Conservation (phyloP, 2,329 filamentous ascomycete genomes). For the Verticillium zaregamsianum region DNA sequence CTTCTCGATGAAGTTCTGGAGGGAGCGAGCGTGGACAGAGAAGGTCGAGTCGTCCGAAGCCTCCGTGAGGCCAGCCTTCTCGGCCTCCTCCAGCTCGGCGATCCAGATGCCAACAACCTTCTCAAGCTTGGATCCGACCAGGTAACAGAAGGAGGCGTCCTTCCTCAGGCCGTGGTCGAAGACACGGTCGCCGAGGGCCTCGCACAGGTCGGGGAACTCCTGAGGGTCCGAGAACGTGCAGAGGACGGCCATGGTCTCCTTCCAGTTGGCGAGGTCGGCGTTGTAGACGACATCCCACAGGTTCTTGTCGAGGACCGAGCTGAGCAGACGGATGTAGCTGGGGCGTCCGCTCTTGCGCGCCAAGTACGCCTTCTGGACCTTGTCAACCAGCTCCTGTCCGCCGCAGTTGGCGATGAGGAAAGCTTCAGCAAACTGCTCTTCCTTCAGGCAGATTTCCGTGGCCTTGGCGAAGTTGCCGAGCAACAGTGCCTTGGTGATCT, state of each 20-base stretch:
- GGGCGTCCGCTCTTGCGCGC: constrained; percentile 76
- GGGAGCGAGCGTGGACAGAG: constrained; percentile 80
- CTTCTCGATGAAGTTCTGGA: constrained; percentile 97
- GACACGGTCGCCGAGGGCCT: constrained; percentile 88
- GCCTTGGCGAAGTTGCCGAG: constrained; percentile 88
- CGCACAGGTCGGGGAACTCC: constrained; percentile 92
- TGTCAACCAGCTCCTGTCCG: constrained; percentile 87
- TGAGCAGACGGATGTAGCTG: constrained; percentile 86
- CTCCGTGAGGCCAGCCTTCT: constrained; percentile 69
- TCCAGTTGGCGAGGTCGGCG: constrained; percentile 89
- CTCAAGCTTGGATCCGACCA: constrained; percentile 93
- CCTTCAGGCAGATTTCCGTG: constrained; percentile 80
- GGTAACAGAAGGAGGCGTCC: constrained; percentile 93
- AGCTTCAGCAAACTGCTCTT: constrained; percentile 88
- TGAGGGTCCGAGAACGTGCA: constrained; percentile 91
- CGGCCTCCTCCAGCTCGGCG: constrained; percentile 78
- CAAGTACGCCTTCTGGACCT: constrained; percentile 88
- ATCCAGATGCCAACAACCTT: constrained; percentile 97
- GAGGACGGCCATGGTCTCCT: constrained; percentile 90
- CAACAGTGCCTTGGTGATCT: constrained; percentile 83
- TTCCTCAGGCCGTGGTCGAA: constrained; percentile 74
- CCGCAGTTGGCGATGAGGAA: constrained; percentile 98
- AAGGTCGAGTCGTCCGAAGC: constrained; percentile 74
- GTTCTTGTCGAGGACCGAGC: constrained; percentile 92
- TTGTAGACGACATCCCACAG: constrained; percentile 98